A percentile compares a stretch with the other conserved stretches of the same genome.
Evolutionary conservation across 2,329 filamentous ascomycete species (phyloP).

Genomic region (Botrytis hyacinthi): DNA sequence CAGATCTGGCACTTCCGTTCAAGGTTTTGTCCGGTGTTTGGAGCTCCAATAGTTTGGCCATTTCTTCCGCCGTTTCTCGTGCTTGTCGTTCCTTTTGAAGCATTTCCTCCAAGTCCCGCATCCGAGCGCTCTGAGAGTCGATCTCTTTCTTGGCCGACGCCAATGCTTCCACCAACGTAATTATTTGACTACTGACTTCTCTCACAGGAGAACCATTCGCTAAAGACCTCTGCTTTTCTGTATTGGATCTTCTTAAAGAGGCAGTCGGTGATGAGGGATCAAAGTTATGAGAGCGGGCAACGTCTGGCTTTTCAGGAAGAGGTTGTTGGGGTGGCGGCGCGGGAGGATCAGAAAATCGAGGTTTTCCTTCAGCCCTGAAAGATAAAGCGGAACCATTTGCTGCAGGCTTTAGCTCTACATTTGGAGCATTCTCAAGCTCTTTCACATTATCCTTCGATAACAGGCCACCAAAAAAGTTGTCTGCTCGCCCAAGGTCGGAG

Average conservation of each 20-base stretch:
- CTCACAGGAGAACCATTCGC: constrained; percentile 46
- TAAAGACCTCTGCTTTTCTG: constrained; percentile 67
- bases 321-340: constrained; percentile 92
- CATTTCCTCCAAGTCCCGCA: constrained; percentile 78
- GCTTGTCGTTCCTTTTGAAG: constrained; percentile 77
- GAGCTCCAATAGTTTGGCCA: constrained; percentile 68
- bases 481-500: constrained; percentile 78
- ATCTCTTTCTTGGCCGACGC: constrained; percentile 82
- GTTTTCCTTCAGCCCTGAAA: constrained; percentile 69
- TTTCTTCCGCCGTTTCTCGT: constrained; percentile 79
- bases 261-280: constrained; percentile 43
- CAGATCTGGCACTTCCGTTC: constrained; percentile 43
- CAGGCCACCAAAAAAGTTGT: constrained; percentile 75
- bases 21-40: constrained; percentile 45
- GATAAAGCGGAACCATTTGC: constrained; percentile 47
- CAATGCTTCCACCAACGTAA: constrained; percentile 80
- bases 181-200: constrained; percentile 68
- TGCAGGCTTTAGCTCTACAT: constrained; percentile 48
- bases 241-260: constrained; percentile 71
- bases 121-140: constrained; percentile 73
- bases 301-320: constrained; percentile 87
- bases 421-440: constrained; percentile 53
- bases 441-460: constrained; percentile 69
- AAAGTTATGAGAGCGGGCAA: constrained; percentile 47
- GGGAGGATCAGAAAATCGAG: constrained; percentile 87